phyloP scores from a whole-genome alignment of 1,284 basidiomycete species.

The Leccinum insolens region DNA sequence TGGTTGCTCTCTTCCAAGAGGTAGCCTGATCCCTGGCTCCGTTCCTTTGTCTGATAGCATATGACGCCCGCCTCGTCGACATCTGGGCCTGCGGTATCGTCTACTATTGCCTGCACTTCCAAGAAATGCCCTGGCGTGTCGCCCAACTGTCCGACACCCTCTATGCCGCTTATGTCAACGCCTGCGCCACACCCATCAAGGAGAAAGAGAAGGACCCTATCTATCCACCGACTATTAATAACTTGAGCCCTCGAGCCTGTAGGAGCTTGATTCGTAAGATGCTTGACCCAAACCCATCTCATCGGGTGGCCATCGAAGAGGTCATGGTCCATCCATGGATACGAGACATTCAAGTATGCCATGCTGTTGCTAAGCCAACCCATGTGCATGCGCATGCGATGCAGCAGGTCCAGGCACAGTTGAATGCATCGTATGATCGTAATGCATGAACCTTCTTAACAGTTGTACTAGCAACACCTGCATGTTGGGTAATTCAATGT shows the following conservation, averaged over 20 bases:
- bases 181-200: constrained; percentile 48
- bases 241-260: constrained; percentile 87
- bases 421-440: constrained; percentile 18
- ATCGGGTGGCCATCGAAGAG: constrained; percentile 81
- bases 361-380: constrained; percentile 56
- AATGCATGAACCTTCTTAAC: constrained; percentile 1
- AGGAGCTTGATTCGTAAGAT: constrained; percentile 88
- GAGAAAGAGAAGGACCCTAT: constrained; percentile 38
- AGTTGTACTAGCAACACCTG: neutral
- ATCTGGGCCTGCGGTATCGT: constrained; percentile 98
- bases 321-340: constrained; percentile 87
- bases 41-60: constrained; percentile 60
- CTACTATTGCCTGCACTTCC: constrained; percentile 98
- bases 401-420: constrained; percentile 45
- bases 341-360: constrained; percentile 75
- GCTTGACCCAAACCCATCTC: constrained; percentile 93
- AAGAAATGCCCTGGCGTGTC: constrained; percentile 96
- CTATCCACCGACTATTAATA: constrained; percentile 82
- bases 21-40: constrained; percentile 29
- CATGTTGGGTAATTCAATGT: constrained; percentile 1
- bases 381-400: constrained; percentile 72
- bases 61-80: constrained; percentile 96
- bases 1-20: constrained; percentile 27
- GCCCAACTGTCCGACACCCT: constrained; percentile 86
- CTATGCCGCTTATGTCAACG: constrained; percentile 81